A percentile compares a stretch with the other conserved stretches of the same genome.
Conservation (phyloP, 345 rosid species). For the Litchi chinensis region DNA sequence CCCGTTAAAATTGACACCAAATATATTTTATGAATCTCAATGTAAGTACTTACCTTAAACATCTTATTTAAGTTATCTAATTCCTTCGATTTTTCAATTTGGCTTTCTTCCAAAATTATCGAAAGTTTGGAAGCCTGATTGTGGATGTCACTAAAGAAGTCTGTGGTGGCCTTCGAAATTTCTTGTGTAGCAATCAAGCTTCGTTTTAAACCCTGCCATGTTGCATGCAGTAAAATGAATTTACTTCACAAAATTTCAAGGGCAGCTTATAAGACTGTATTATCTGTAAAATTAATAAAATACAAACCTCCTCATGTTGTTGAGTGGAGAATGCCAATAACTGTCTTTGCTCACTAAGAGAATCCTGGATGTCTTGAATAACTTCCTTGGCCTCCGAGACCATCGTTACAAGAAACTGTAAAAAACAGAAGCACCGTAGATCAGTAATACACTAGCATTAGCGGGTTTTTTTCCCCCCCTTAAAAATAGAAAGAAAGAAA, state of each 20-base stretch:
- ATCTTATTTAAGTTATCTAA: conserved; percentile 58
- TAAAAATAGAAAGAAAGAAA: not conserved
- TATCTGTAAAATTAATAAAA: conserved; percentile 11
- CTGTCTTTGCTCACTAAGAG: conserved; percentile 67
- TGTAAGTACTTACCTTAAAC: conserved; percentile 52
- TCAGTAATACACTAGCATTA: not conserved
- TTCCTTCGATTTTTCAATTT: conserved; percentile 47
- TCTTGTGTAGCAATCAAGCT: conserved; percentile 60
- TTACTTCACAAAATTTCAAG: not conserved
- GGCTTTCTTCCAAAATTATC: conserved; percentile 53
- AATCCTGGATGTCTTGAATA: conserved; percentile 48
- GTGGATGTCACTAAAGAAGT: conserved; percentile 57
- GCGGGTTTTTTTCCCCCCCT: not conserved
- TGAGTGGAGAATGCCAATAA: conserved; percentile 53
- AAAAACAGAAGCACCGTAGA: conserved; percentile 13
- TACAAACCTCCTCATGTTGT: conserved; percentile 65
- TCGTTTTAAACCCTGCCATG: conserved; percentile 53
- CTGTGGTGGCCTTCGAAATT: conserved; percentile 60
- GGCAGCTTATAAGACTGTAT: not conserved
- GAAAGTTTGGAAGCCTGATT: conserved; percentile 54
- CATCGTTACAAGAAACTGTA: conserved; percentile 59
- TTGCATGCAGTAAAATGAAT: conserved; percentile 8
- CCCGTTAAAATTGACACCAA: not conserved
- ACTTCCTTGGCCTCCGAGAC: conserved; percentile 59
- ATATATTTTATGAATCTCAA: not conserved